Evolutionary conservation across 23 red algal genomes (phyloP), one percentile per base, ranked within the genome.

Genomic region (Agarophyton chilense): DNA sequence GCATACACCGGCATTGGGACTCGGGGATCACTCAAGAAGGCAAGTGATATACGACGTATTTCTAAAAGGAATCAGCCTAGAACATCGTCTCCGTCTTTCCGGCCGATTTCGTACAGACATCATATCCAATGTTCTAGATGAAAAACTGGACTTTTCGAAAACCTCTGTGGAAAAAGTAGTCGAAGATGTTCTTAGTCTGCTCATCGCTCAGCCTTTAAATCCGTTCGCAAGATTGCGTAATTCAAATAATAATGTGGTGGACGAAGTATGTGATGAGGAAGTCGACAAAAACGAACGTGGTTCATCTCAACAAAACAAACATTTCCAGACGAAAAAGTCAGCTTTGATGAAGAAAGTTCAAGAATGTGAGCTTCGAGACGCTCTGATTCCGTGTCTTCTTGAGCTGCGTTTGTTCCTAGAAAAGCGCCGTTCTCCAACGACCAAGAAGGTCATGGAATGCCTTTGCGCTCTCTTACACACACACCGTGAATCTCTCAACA

Each of bases 51-150:
- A 87, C 64, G 51, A 87, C 26, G 64, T 73, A 33, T 87, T 87
- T 21, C 41, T 90, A 16, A 29, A 55, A 33, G 73, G 86, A 33
- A 90, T 90, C 22, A 62, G 49, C 21, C 36, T 70, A 4, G 89
- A 92, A 49, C 89, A 92, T 35, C 57, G 79, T 19, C 31, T 83
- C 0, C 68, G 67, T 3, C 57, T 92, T 12, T 33, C 63, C 26
- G 55, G 68, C n/a, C 77, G 89, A 21, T 47, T 92, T 0, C 78
- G 89, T 6, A 73, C 41, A 11, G 89, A 92, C 41, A 62, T 92
- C 33, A 57, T 92, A 12, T 45, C n/a, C 35, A 57, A 53, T 14
- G 55, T 92, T 7, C 14, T 84, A 7, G 89, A 92, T 72, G 89
- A 73, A 45, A 82, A 77, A 51, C 47, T 92, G 24, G 63, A 72